Percentiles rank a stretch among this genome's conserved stretches.
These are phyloP conservation scores for Coemansia sp. DNA, from an alignment of 192 early-diverging fungal genomes.

Conservation along the genomic window DNA sequence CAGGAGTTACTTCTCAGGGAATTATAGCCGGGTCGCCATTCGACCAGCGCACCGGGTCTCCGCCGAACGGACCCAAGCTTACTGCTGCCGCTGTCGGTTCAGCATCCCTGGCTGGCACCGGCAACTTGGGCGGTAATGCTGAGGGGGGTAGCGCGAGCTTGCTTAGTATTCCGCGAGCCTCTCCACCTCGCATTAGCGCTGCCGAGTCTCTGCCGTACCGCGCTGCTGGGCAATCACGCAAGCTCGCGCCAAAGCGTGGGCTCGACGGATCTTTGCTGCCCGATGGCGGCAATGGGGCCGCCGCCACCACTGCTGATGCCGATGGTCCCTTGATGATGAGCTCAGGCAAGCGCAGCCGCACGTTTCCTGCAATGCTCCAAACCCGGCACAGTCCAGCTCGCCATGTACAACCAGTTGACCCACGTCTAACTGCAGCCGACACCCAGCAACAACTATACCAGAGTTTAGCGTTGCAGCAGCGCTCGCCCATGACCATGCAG, in stretches of 20 bases:
- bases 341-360: constrained; percentile 46
- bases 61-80: not conserved
- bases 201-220: constrained; percentile 36
- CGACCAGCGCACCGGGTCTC: not conserved
- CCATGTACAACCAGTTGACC: not conserved
- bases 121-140: not conserved
- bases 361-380: constrained; percentile 29
- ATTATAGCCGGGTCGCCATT: not conserved
- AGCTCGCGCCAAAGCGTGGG: constrained; percentile 50
- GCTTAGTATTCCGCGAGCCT: constrained; percentile 36
- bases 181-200: constrained; percentile 28
- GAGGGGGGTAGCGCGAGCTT: not conserved
- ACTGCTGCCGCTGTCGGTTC: not conserved
- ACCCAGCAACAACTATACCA: constrained; percentile 12
- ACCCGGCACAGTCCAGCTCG: constrained; percentile 22
- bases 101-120: not conserved
- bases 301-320: constrained; percentile 2
- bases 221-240: constrained; percentile 13
- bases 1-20: not conserved
- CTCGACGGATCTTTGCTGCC: constrained; percentile 1
- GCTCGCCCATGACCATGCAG: constrained; percentile 8
- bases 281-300: constrained; percentile 1
- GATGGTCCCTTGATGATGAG: constrained; percentile 36
- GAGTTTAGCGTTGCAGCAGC: not conserved
- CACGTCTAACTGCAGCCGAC: not conserved